Evolutionary conservation across 768 basidiomycete species (phyloP).

Genomic region (Leccinum subgranulosum): DNA sequence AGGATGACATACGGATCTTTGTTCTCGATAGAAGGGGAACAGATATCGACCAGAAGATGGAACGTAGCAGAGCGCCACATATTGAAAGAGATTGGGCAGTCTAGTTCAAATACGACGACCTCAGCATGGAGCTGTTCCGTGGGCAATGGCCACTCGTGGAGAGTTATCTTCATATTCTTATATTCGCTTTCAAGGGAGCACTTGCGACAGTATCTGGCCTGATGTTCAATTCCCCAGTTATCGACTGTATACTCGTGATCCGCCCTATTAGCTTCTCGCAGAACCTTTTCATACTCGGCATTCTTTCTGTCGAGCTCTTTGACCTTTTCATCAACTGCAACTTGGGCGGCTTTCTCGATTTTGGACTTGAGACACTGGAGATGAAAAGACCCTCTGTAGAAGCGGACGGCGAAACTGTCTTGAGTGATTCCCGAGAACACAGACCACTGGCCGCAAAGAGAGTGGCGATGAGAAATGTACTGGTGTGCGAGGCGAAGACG

Average conservation of each 20-base stretch:
- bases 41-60: constrained; percentile 32
- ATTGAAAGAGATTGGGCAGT: constrained; percentile 37
- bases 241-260: neutral
- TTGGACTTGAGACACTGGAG: constrained; percentile 24
- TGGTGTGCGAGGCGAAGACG: constrained; percentile 24
- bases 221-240: neutral
- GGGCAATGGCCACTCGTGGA: constrained; percentile 35
- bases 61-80: constrained; percentile 45
- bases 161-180: neutral
- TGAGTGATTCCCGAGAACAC: constrained; percentile 24
- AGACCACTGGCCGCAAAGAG: constrained; percentile 16
- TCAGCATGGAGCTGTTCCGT: constrained; percentile 15
- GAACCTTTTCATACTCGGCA: neutral
- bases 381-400: constrained; percentile 24
- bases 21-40: neutral
- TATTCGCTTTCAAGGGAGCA: neutral
- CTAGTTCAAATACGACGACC: constrained; percentile 41
- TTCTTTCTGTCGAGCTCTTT: neutral
- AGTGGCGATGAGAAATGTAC: constrained; percentile 31
- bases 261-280: neutral
- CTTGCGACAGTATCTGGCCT: neutral
- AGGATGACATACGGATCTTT: constrained; percentile 16
- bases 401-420: constrained; percentile 33
- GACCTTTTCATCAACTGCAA: neutral
- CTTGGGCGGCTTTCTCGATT: constrained; percentile 22